phyloP scores from a whole-genome alignment of 805 yeast species.

The Kluyveromyces wickerhamii region DNA sequence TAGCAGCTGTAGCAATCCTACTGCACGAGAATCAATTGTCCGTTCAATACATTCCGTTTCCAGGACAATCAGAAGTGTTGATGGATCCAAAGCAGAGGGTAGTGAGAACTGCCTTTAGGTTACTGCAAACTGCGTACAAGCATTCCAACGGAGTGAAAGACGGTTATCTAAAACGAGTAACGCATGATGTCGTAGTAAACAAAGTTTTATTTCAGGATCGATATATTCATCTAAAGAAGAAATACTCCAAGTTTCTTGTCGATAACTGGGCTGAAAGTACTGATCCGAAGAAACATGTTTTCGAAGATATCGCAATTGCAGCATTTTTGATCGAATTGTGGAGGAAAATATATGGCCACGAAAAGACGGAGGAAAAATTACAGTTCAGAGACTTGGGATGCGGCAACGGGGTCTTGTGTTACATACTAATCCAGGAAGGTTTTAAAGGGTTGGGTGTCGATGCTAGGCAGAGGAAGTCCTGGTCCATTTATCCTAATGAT shows the following conservation, averaged over 20 bases:
- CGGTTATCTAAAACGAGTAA: slow-evolving; percentile 83
- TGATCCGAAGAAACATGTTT: slow-evolving; percentile 91
- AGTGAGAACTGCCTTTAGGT: slow-evolving; percentile 71
- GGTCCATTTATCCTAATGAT: slow-evolving; percentile 66
- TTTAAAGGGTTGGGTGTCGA: slow-evolving; percentile 79
- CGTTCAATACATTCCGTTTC: slow-evolving; percentile 67
- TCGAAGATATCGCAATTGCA: slow-evolving; percentile 93
- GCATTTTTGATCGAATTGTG: slow-evolving; percentile 88
- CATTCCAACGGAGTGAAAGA: slow-evolving; percentile 78
- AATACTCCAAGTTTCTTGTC: slow-evolving; percentile 66
- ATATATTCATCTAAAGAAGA: slow-evolving; percentile 72
- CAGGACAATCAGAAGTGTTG: slow-evolving; percentile 25
- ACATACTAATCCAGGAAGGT: slow-evolving; percentile 72
- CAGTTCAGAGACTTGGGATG: slow-evolving; percentile 89
- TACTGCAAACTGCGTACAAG: slow-evolving; percentile 70
- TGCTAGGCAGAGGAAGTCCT: slow-evolving; percentile 82
- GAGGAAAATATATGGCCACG: slow-evolving; percentile 41
- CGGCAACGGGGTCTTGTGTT: slow-evolving; percentile 84
- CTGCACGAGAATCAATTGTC: slow-evolving; percentile 44
- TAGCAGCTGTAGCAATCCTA: slow-evolving; percentile 66
- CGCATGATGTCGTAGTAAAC: slow-evolving; percentile 79
- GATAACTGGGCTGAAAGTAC: slow-evolving; percentile 89
- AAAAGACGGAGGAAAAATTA: slow-evolving; percentile 28
- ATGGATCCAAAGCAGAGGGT: slow-evolving; percentile 45
- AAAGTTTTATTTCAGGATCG: slow-evolving; percentile 76